Evolutionary conservation across 306 rosid species (phyloP), one percentile per base, ranked within the genome.

Genomic region (Sicyos edulis): DNA sequence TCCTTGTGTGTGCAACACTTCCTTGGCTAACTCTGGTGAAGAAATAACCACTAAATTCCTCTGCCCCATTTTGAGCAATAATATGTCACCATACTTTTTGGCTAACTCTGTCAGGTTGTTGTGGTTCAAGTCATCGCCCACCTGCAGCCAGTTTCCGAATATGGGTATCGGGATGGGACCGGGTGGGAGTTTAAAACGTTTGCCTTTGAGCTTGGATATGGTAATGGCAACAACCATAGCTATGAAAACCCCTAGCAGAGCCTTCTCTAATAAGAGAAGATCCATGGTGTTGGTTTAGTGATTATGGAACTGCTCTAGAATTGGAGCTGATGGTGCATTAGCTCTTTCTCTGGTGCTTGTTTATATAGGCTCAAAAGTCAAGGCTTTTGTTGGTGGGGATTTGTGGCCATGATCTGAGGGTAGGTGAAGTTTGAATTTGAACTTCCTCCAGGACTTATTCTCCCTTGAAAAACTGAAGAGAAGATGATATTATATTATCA

Each of bases 71-170:
- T 91, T 91, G 79, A 91, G 96, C 75, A 91, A 67, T 78, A 89
- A 78, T 19, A 87, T 70, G 67, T 89, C 90, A 6, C 97, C 97
- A 76, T 80, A 91, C 0, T 75, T 83, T 68, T 89, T 89, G 10
- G 97, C 91, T 1, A 87, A 5, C 17, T 84, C 90, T 10, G 90
- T 80, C 53, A 91, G 88, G 71, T 91, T 91, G 4, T 91, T 91
- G 87, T 91, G 97, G 83, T 91, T 91, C 66, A 91, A 83, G 78
- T 91, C 93, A 16, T 91, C 97, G 0, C 97, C 97, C 52, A 91
- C 97, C 34, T 91, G 97, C 17, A 91, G 87, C 97, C 97, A 91
- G 72, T 91, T 91, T 0, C 96, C 97, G 73, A 91, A 89, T 8
- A 91, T 49, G 0, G 97, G 97, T 0, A 89, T 89, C 0, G 97